A percentile compares a stretch with the other conserved stretches of the same genome.
These are phyloP conservation scores for Globisporangium spiculum DNA, from an alignment of 352 stramenopile species.

Conservation along the genomic window DNA sequence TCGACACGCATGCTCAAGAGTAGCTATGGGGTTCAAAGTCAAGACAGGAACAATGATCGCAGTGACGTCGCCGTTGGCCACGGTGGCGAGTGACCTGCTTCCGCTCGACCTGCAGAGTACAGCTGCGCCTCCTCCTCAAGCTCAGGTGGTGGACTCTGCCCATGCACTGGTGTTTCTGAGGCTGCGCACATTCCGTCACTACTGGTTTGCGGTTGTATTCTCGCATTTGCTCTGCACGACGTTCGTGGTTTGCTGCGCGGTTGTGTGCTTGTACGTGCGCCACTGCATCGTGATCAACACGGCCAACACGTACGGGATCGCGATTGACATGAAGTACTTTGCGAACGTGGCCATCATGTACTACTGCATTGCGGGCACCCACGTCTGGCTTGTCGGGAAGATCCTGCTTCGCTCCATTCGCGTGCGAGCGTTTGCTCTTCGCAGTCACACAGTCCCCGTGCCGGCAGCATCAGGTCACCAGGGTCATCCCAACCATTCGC, in stretches of 20 bases:
- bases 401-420: neutral
- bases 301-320: neutral
- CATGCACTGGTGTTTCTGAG: neutral
- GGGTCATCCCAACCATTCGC: neutral
- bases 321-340: neutral
- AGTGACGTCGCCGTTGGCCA: too few relatives aligned
- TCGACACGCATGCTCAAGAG: too few relatives aligned
- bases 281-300: neutral
- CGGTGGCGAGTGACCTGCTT: too few relatives aligned
- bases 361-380: neutral
- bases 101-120: too few relatives aligned
- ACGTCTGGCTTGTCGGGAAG: neutral
- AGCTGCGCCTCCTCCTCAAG: too few relatives aligned
- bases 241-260: neutral
- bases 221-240: neutral
- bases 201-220: neutral
- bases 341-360: neutral
- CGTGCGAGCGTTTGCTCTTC: neutral
- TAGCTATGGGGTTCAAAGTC: too few relatives aligned
- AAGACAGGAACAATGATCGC: too few relatives aligned
- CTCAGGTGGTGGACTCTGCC: neutral
- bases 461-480: neutral
- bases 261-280: slow-evolving; percentile 4
- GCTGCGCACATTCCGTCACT: neutral
- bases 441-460: neutral